These are phyloP conservation scores for Setaria viridis DNA, from an alignment of 202 grass and related monocot genomes.

Conservation along the genomic window DNA sequence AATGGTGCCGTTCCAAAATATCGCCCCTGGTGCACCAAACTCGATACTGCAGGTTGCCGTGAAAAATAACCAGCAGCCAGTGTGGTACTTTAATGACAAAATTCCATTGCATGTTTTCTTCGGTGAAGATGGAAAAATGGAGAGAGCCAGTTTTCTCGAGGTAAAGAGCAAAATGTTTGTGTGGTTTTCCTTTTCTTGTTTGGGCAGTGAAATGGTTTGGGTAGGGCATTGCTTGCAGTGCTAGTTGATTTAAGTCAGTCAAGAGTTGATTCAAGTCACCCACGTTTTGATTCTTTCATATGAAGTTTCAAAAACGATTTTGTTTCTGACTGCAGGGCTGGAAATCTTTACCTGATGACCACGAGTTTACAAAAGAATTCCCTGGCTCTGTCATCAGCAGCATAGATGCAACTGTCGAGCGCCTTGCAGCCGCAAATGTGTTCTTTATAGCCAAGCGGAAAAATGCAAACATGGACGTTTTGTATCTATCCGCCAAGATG, in stretches of 20 bases:
- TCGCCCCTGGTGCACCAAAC: slow-evolving; percentile 76
- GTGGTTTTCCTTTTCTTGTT: neutral
- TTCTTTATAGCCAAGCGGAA: slow-evolving; percentile 96
- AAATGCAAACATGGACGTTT: slow-evolving; percentile 89
- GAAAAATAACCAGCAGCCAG: slow-evolving; percentile 98
- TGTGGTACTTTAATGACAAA: slow-evolving; percentile 98
- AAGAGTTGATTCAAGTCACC: neutral
- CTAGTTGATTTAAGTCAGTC: slow-evolving; percentile 4
- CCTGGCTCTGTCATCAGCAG: slow-evolving; percentile 70
- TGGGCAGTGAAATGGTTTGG: neutral
- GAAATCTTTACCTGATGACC: slow-evolving; percentile 95
- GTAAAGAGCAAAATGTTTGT: slow-evolving; percentile 44
- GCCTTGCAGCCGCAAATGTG: slow-evolving; percentile 73
- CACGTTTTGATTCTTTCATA: neutral
- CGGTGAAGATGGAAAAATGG: slow-evolving; percentile 95
- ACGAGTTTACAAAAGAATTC: slow-evolving; percentile 85
- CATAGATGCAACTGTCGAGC: slow-evolving; percentile 82
- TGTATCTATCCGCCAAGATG: slow-evolving; percentile 86
- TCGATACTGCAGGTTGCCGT: slow-evolving; percentile 82
- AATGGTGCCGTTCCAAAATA: slow-evolving; percentile 91
- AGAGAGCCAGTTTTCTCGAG: slow-evolving; percentile 85
- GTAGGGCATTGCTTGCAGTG: neutral
- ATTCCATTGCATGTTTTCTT: slow-evolving; percentile 76
- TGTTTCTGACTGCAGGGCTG: slow-evolving; percentile 61
- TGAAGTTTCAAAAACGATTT: slow-evolving; percentile 30